Evolutionary conservation across 352 stramenopile genomes (phyloP), one percentile per base, ranked within the genome.

Genomic region (Elongisporangium anandrum): DNA sequence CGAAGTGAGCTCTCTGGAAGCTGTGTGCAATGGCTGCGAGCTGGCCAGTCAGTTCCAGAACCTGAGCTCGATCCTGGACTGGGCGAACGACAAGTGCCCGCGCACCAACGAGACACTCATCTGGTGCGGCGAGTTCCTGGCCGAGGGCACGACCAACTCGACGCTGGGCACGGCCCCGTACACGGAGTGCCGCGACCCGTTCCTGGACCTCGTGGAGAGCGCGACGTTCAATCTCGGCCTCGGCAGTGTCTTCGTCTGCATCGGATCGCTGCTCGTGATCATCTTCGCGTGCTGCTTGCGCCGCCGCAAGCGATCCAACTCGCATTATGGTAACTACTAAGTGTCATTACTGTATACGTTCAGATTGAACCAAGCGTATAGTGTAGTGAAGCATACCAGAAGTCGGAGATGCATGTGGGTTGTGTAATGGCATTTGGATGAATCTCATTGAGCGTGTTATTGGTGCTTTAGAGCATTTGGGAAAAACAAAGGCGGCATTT

Each of bases 31-130:
- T 0, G 78, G 63, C n/a, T 94, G 85, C 19, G 64, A 67, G 39
- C 59, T 64, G 16, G 84, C 79, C 13, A 81, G 75, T 34, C 34
- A 88, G 54, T 80, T 84, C 49, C 60, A 77, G 29, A 86, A 91
- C 60, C 84, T 88, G 54, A 83, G 77, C n/a, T 65, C 66, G 26
- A 70, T 94, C n/a, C 72, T 92, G 23, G 75, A 89, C 57, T 94
- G 85, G 85, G 77, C 82, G 9, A 85, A 92, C 66, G 73, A 85
- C 59, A 50, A 94, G 70, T 94, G 85, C 53, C 82, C 82, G 4
- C 69, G 82, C 50, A 84, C 75, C 4, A 68, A 65, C 45, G 58
- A 63, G 6, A 88, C 77, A 50, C 55, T 81, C 29, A 48, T 72
- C n/a, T 94, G 79, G 69, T 94, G 85, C 52, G 81, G 79, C 41